These are phyloP conservation scores for Cordyceps javanica DNA, from an alignment of 2,329 filamentous ascomycete species.

Conservation along the genomic window DNA sequence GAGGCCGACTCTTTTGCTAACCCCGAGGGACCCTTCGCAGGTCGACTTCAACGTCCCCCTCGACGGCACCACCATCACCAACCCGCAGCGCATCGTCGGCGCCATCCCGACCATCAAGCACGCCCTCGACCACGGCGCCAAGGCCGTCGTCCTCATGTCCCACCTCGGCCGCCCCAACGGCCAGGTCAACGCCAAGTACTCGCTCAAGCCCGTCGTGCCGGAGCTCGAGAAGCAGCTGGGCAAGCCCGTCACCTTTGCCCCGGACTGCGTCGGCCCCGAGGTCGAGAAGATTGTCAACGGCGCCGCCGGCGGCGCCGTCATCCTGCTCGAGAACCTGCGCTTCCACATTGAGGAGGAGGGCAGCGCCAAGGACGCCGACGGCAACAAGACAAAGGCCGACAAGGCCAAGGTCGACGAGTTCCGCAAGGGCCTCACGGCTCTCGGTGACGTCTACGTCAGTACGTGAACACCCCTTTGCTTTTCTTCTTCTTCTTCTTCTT, in stretches of 20 bases:
- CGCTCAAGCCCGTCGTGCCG: slow-evolving; percentile 81
- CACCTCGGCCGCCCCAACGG: slow-evolving; percentile 95
- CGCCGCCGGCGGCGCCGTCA: slow-evolving; percentile 72
- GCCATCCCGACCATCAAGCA: slow-evolving; percentile 94
- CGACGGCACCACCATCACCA: slow-evolving; percentile 88
- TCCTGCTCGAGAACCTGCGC: slow-evolving; percentile 94
- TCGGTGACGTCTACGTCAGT: slow-evolving; percentile 97
- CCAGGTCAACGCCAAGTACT: slow-evolving; percentile 86
- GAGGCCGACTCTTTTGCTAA: no score
- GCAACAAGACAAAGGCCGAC: slow-evolving; percentile 97
- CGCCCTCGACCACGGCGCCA: slow-evolving; percentile 82
- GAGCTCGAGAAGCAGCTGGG: slow-evolving; percentile 88
- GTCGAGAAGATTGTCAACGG: slow-evolving; percentile 85
- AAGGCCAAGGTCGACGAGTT: slow-evolving; percentile 89
- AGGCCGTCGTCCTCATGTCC: slow-evolving; percentile 94
- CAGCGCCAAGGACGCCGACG: slow-evolving; percentile 84
- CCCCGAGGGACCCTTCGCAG: slow-evolving; percentile 41
- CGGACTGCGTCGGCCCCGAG: slow-evolving; percentile 84
- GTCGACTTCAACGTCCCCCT: slow-evolving; percentile 99
- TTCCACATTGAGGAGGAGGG: slow-evolving; percentile 99
- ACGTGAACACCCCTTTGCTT: slow-evolving; percentile 32
- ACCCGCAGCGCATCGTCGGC: slow-evolving; percentile 96
- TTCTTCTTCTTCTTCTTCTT: no score
- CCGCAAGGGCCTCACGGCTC: slow-evolving; percentile 86
- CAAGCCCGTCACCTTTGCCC: slow-evolving; percentile 78